Evolutionary conservation across 2,329 filamentous ascomycete species (phyloP).

Genomic region (Shiraia bambusicola): DNA sequence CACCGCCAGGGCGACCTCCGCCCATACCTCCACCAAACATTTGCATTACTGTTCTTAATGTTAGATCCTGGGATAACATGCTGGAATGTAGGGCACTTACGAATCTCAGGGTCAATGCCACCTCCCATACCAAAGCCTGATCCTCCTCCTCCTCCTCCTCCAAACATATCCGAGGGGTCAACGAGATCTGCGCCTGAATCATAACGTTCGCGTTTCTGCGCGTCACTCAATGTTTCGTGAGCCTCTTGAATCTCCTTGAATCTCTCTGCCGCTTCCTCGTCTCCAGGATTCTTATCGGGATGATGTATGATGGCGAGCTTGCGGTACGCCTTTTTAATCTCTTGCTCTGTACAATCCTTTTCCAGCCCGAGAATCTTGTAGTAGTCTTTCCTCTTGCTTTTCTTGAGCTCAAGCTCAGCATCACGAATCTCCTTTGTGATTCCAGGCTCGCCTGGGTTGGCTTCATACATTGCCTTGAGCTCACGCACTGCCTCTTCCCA

Average conservation of each 20-base stretch:
- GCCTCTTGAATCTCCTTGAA: conserved; percentile 99
- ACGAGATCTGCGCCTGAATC: conserved; percentile 91
- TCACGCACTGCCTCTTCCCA: conserved; percentile 93
- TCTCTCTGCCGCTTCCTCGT: conserved; percentile 78
- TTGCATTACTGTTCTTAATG: conserved; percentile 37
- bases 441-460: conserved; percentile 76
- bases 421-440: conserved; percentile 83
- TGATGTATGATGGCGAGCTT: conserved; percentile 93
- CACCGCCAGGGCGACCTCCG: conserved; percentile 49
- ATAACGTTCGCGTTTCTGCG: conserved; percentile 88
- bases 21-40: conserved; percentile 51
- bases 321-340: conserved; percentile 96
- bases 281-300: conserved; percentile 94
- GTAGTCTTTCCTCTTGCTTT: conserved; percentile 95
- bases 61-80: conserved; percentile 4
- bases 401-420: conserved; percentile 95
- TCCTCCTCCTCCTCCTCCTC: conserved; percentile 55
- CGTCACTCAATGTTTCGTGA: conserved; percentile 91
- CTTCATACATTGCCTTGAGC: conserved; percentile 81
- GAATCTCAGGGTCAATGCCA: conserved; percentile 45
- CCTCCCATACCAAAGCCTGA: conserved; percentile 46
- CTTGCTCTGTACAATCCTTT: conserved; percentile 78
- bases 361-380: conserved; percentile 93
- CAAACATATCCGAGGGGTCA: conserved; percentile 84
- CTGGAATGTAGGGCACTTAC: conserved; percentile 18